These are phyloP conservation scores for Pestalotiopsis sp. DNA, from an alignment of 2,329 filamentous ascomycete species.

Conservation along the genomic window DNA sequence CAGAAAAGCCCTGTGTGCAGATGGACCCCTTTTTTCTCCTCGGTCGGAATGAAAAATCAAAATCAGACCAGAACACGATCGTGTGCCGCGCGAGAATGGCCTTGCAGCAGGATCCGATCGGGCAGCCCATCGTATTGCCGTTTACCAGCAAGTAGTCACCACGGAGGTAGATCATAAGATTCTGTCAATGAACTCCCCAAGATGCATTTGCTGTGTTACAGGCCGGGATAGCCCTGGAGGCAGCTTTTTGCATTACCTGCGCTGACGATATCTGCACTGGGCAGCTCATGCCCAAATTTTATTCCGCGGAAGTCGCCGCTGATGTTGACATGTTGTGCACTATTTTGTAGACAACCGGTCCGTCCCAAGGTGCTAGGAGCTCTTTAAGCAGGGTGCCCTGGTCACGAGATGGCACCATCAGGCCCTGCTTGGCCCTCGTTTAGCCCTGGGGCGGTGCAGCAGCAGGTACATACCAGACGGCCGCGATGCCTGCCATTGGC, in stretches of 20 bases:
- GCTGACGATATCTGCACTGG: neutral
- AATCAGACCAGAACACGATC: neutral
- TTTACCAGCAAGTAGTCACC: neutral
- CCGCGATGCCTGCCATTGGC: neutral
- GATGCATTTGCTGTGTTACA: neutral
- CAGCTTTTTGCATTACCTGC: neutral
- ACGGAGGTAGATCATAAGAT: neutral
- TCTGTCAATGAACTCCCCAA: neutral
- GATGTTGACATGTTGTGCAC: neutral
- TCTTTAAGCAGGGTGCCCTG: neutral
- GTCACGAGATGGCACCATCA: conserved; percentile 4
- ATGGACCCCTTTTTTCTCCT: conserved; percentile 4
- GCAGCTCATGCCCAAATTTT: neutral
- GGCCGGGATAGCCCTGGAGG: neutral
- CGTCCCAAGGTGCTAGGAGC: neutral
- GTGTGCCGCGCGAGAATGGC: neutral
- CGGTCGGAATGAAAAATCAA: neutral
- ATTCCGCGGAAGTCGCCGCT: conserved; percentile 3
- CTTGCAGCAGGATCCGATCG: neutral
- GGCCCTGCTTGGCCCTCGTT: neutral
- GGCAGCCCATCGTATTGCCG: neutral
- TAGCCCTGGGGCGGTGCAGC: conserved; percentile 2
- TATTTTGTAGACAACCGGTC: neutral
- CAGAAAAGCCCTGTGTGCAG: neutral
- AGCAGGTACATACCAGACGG: neutral